phyloP scores from a whole-genome alignment of 768 basidiomycete species.

The Boletus sensibilis region DNA sequence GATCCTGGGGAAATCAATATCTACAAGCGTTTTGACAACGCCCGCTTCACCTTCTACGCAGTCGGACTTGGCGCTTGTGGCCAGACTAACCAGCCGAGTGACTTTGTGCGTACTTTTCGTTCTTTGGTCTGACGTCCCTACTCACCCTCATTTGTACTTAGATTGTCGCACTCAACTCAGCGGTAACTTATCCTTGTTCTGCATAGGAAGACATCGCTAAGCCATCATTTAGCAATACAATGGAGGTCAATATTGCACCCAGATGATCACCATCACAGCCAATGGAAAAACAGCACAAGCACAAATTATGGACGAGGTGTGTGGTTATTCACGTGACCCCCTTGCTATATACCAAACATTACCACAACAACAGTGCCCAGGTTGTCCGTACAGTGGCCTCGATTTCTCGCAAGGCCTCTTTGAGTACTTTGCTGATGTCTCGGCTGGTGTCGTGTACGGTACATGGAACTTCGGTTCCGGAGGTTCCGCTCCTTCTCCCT shows the following conservation, averaged over 20 bases:
- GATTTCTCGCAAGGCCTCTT: constrained; percentile 73
- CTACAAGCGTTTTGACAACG: constrained; percentile 21
- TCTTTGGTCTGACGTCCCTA: not conserved
- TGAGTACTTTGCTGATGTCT: constrained; percentile 48
- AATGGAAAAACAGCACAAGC: constrained; percentile 59
- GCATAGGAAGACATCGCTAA: constrained; percentile 1
- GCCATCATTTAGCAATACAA: constrained; percentile 50
- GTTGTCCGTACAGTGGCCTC: constrained; percentile 62
- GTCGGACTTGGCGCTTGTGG: constrained; percentile 48
- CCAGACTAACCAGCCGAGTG: constrained; percentile 21
- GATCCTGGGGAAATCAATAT: constrained; percentile 24
- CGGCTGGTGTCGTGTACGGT: constrained; percentile 56
- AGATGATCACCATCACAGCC: constrained; percentile 59
- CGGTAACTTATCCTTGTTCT: constrained; percentile 12
- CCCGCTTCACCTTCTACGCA: constrained; percentile 39
- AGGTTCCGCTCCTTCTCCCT: constrained; percentile 21
- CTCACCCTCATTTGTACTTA: constrained; percentile 23
- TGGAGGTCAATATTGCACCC: constrained; percentile 52
- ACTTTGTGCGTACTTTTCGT: constrained; percentile 33
- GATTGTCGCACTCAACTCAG: constrained; percentile 51
- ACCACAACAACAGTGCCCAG: constrained; percentile 50
- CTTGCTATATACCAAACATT: not conserved
- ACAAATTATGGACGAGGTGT: constrained; percentile 60
- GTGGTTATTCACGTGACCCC: not conserved
- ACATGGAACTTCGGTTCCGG: constrained; percentile 49